Conservation (phyloP, 441 rosid species). For the Populus hybrid region DNA sequence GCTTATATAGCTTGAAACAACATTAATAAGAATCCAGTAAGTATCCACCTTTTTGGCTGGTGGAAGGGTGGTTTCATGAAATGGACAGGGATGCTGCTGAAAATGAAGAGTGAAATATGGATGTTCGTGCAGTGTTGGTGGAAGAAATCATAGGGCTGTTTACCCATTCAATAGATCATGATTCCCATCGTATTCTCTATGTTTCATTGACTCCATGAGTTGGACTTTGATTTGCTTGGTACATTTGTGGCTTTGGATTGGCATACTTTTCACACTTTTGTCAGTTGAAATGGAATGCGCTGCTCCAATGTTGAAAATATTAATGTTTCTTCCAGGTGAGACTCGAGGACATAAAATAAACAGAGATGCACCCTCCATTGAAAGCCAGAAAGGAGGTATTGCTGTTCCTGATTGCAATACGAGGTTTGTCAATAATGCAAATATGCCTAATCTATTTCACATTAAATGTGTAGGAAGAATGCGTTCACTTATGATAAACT, state of each 20-base stretch:
- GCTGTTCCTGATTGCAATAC: constrained; percentile 13
- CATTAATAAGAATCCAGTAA: not conserved
- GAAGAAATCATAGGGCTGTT: no score
- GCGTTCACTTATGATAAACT: constrained; percentile 55
- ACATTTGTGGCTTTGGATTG: not conserved
- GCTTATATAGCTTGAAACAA: not conserved
- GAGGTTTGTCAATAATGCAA: constrained; percentile 14
- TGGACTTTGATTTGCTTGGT: not conserved
- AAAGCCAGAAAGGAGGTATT: constrained; percentile 73
- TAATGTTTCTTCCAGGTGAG: constrained; percentile 59
- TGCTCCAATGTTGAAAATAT: constrained; percentile 11
- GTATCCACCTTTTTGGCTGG: not conserved
- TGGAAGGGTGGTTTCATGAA: not conserved
- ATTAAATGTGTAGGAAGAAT: constrained; percentile 56
- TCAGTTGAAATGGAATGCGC: not conserved
- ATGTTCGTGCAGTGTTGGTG: no score
- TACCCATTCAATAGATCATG: no score
- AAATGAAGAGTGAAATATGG: no score
- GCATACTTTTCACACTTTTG: not conserved
- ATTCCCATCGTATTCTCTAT: not conserved
- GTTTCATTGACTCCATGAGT: no score
- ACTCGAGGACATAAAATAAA: constrained; percentile 42
- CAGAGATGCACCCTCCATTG: constrained; percentile 49
- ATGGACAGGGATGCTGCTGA: no score
- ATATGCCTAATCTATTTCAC: constrained; percentile 16